Evolutionary conservation across 2,329 filamentous ascomycete species (phyloP).

Genomic region (Clonostachys rhizophaga): DNA sequence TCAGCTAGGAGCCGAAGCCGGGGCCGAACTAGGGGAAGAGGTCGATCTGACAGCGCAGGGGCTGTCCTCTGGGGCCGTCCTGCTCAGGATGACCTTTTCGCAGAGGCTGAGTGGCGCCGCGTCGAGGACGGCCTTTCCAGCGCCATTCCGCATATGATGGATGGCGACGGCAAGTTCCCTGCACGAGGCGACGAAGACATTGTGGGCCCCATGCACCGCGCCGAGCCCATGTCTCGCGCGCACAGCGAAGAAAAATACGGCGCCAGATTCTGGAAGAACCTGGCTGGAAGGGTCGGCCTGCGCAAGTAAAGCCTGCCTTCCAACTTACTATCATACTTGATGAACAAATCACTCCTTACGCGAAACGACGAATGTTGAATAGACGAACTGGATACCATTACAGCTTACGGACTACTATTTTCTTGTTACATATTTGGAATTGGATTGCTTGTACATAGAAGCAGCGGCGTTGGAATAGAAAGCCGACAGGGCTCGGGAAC

Average conservation of each 20-base stretch:
- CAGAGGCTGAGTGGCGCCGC: conserved; percentile 34
- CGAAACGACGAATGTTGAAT: neutral
- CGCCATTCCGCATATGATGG: conserved; percentile 64
- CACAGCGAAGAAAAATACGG: conserved; percentile 37
- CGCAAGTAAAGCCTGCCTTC: neutral
- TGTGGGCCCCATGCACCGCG: conserved; percentile 81
- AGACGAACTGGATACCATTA: neutral
- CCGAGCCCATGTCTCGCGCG: conserved; percentile 45
- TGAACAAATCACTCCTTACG: neutral
- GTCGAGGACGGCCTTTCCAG: conserved; percentile 54
- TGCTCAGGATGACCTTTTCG: conserved; percentile 29
- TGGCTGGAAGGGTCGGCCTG: conserved; percentile 38
- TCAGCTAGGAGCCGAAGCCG: conserved; percentile 25
- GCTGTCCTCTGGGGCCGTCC: conserved; percentile 13
- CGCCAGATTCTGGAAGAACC: conserved; percentile 41
- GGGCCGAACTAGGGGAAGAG: conserved; percentile 29
- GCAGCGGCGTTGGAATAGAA: neutral
- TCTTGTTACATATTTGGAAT: neutral
- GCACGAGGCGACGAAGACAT: conserved; percentile 87
- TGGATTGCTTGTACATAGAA: neutral
- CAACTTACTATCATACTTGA: neutral
- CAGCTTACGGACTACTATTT: neutral
- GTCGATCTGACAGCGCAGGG: conserved; percentile 33
- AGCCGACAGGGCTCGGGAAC: neutral
- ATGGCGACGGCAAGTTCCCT: conserved; percentile 80